phyloP scores from a whole-genome alignment of 768 basidiomycete species.

The Sarcomyxa edulis region DNA sequence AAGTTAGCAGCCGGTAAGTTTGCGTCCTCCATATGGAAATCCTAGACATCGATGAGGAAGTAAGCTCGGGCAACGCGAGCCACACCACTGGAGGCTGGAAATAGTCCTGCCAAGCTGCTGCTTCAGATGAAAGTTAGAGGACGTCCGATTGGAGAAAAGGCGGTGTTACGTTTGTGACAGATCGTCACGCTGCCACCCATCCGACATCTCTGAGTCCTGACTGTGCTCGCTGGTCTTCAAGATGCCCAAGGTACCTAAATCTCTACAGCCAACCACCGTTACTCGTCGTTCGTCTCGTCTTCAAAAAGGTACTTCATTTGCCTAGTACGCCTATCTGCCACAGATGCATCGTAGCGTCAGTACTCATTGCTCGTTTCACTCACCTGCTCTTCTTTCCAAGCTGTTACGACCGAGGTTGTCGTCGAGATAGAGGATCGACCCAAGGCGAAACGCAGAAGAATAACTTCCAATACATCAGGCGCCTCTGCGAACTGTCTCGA shows the following conservation, averaged over 20 bases:
- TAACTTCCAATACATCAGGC: slow-evolving; percentile 2
- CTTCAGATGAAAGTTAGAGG: no score
- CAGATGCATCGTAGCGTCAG: neutral
- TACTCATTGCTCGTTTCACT: neutral
- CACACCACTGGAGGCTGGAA: no score
- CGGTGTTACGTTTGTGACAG: no score
- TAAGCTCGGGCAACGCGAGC: no score
- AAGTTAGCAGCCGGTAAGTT: no score
- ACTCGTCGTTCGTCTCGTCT: slow-evolving; percentile 10
- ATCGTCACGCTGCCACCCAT: neutral
- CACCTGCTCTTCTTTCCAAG: slow-evolving; percentile 4
- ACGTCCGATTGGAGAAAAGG: slow-evolving; percentile 2
- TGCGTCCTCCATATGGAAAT: no score
- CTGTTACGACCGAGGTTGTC: slow-evolving; percentile 11
- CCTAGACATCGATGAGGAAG: no score
- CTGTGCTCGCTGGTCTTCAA: slow-evolving; percentile 9
- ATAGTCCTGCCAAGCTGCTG: no score
- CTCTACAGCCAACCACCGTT: slow-evolving; percentile 6
- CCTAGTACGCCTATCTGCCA: no score
- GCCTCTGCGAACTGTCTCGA: neutral
- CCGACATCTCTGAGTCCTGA: slow-evolving; percentile 4
- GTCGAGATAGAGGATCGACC: slow-evolving; percentile 15
- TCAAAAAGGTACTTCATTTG: slow-evolving; percentile 6
- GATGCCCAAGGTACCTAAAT: slow-evolving; percentile 12
- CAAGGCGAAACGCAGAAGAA: slow-evolving; percentile 6